Evolutionary conservation across 106 monocot species (phyloP).

Genomic region (Phalaenopsis aphrodite): DNA sequence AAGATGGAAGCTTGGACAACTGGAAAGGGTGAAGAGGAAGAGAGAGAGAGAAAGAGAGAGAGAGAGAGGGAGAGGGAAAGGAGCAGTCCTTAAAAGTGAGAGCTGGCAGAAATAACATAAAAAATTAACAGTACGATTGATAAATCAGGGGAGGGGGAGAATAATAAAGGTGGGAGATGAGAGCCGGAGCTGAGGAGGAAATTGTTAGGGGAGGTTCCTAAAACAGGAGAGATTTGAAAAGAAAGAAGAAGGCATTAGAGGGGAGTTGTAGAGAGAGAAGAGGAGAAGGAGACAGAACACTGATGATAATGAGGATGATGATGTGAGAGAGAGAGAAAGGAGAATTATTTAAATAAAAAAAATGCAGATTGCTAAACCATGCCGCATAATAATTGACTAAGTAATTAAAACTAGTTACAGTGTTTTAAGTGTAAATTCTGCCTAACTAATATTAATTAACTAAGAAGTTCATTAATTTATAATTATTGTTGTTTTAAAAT

Average conservation of each 20-base stretch:
- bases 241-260: neutral
- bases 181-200: neutral
- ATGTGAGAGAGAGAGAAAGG: neutral
- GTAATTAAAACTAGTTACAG: too few relatives aligned
- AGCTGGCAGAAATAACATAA: neutral
- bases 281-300: neutral
- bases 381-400: neutral
- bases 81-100: neutral
- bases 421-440: too few relatives aligned
- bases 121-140: slow-evolving; percentile 1
- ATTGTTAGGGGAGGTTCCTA: neutral
- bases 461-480: too few relatives aligned
- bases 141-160: neutral
- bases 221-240: neutral
- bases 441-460: too few relatives aligned
- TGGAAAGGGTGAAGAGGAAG: neutral
- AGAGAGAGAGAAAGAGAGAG: neutral
- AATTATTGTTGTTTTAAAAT: too few relatives aligned
- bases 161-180: neutral
- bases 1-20: slow-evolving; percentile 1
- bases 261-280: neutral
- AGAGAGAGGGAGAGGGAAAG: neutral
- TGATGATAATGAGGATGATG: neutral
- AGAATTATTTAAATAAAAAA: neutral
- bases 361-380: neutral